Percentiles rank a stretch among this genome's conserved stretches.
phyloP scores from a whole-genome alignment of 495 filamentous ascomycete species.

The Aspergillus indologenus region DNA sequence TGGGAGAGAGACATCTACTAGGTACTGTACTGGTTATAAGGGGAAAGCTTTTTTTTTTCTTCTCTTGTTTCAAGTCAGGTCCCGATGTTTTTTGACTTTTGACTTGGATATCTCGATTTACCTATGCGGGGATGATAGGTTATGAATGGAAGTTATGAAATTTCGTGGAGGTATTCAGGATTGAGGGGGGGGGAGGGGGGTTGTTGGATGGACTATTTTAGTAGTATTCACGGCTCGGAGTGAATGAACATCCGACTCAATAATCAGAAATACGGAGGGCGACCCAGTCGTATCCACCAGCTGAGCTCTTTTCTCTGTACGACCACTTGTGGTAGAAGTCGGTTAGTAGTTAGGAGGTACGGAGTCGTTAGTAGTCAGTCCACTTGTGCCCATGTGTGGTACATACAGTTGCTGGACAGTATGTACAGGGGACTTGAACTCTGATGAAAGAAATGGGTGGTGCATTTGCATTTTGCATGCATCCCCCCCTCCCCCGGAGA shows the following conservation, averaged over 20 bases:
- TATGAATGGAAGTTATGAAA: no score
- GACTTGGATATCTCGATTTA: not conserved
- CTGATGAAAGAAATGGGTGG: no score
- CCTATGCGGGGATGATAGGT: not conserved
- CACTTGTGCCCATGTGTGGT: no score
- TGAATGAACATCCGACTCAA: not conserved
- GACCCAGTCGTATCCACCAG: not conserved
- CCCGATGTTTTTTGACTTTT: not conserved
- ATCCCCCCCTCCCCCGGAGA: no score
- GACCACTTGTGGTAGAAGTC: not conserved
- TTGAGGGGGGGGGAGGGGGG: no score
- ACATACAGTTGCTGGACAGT: no score
- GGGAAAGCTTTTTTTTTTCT: not conserved
- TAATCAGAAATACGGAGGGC: not conserved
- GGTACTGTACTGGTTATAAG: not conserved
- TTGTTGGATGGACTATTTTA: no score
- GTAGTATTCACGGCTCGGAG: not conserved
- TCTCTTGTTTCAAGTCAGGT: not conserved
- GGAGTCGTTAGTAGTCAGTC: no score
- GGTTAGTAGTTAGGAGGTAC: no score
- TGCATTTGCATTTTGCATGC: no score
- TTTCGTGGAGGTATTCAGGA: no score
- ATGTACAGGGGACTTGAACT: no score
- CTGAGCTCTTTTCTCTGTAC: not conserved
- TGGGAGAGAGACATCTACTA: not conserved